Conservation (phyloP, 2,329 filamentous ascomycete species). For the Penicillium sp. region DNA sequence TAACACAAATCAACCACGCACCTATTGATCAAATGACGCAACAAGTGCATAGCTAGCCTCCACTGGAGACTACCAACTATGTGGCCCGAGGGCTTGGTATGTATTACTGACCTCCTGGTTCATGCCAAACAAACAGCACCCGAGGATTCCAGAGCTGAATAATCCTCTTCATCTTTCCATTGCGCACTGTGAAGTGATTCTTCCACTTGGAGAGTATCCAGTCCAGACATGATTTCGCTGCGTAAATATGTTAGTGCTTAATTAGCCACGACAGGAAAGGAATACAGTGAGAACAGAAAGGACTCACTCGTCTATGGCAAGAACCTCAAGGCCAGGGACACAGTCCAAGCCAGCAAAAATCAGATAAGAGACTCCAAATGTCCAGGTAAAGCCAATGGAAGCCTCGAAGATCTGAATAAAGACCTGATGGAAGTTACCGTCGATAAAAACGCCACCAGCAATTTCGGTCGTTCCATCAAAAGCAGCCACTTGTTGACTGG, state of each 20-base stretch:
- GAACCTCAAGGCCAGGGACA: slow-evolving; percentile 38
- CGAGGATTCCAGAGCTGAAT: not conserved
- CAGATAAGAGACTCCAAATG: slow-evolving; percentile 50
- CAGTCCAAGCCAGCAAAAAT: slow-evolving; percentile 49
- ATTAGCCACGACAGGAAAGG: not conserved
- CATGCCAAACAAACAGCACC: not conserved
- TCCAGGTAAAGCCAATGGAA: slow-evolving; percentile 53
- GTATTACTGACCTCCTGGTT: not conserved
- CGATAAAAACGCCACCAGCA: slow-evolving; percentile 53
- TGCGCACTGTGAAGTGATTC: not conserved
- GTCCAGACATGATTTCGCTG: not conserved
- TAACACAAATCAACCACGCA: no score
- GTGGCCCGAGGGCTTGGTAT: no score
- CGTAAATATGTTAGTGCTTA: not conserved
- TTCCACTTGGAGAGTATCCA: not conserved
- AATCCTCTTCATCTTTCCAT: not conserved
- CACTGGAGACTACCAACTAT: fast-evolving
- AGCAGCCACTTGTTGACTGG: slow-evolving; percentile 51
- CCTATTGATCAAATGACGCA: no score
- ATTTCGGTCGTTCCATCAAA: slow-evolving; percentile 52
- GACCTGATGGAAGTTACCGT: slow-evolving; percentile 53
- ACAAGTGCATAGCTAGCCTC: no score
- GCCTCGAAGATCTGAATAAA: slow-evolving; percentile 55
- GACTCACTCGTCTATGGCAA: slow-evolving; percentile 55
- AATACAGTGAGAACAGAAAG: not conserved